Conservation (phyloP, 257 asterid species). For the Solanum habrochaites region DNA sequence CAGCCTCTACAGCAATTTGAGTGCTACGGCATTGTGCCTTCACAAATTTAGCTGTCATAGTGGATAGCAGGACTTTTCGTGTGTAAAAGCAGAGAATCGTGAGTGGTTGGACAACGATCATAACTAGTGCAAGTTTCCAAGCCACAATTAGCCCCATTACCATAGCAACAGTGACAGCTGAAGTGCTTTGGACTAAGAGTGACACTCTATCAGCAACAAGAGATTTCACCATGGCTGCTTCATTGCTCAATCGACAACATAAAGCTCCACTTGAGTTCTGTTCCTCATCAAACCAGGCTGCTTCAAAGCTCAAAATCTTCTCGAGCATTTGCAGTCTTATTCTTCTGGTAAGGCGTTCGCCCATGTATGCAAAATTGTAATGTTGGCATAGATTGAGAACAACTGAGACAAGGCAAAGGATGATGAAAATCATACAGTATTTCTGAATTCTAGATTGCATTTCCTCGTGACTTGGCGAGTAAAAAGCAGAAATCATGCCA, state of each 20-base stretch:
- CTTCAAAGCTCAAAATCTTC: conserved; percentile 54
- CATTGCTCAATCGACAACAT: conserved; percentile 53
- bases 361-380: conserved; percentile 71
- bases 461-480: conserved; percentile 36
- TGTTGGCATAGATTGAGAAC: conserved; percentile 57
- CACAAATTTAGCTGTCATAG: conserved; percentile 50
- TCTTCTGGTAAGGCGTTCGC: conserved; percentile 54
- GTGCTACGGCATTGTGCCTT: conserved; percentile 69
- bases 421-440: conserved; percentile 36
- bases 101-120: conserved; percentile 84
- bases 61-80: conserved; percentile 50
- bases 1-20: conserved; percentile 73
- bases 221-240: conserved; percentile 76
- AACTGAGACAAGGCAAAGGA: conserved; percentile 48
- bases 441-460: conserved; percentile 45
- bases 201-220: conserved; percentile 65
- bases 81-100: conserved; percentile 63
- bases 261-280: conserved; percentile 53
- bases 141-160: conserved; percentile 59
- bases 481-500: conserved; percentile 70
- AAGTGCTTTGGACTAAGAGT: conserved; percentile 46
- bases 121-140: conserved; percentile 80
- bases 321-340: conserved; percentile 46
- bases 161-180: conserved; percentile 60
- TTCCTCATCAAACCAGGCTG: conserved; percentile 79